A percentile compares a stretch with the other conserved stretches of the same genome.
phyloP scores from a whole-genome alignment of 352 stramenopile species.

The Phytophthora vignae region DNA sequence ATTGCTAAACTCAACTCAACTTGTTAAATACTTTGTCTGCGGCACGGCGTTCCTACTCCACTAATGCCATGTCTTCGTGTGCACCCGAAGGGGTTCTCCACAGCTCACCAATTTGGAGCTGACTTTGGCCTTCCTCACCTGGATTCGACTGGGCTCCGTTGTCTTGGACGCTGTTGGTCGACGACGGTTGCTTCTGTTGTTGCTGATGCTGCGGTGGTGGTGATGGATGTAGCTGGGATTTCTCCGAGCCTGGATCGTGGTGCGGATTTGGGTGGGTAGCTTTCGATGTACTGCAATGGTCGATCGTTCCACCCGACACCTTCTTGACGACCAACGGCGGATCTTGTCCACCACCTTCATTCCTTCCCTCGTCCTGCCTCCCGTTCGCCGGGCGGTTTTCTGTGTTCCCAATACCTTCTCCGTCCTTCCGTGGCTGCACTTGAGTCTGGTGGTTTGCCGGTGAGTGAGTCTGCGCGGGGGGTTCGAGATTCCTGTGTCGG shows the following conservation, averaged over 20 bases:
- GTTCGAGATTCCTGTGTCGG: constrained; percentile 6
- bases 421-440: constrained; percentile 9
- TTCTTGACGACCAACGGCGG: constrained; percentile 1
- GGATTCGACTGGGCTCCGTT: neutral
- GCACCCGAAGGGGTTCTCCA: neutral
- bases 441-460: constrained; percentile 22
- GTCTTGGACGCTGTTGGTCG: neutral
- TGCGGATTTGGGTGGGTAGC: neutral
- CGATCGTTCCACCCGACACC: neutral
- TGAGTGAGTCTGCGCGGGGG: constrained; percentile 16
- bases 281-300: constrained; percentile 4
- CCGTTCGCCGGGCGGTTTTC: constrained; percentile 10
- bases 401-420: constrained; percentile 2
- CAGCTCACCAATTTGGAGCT: neutral
- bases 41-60: neutral
- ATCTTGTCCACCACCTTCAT: neutral
- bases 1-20: constrained; percentile 11
- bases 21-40: constrained; percentile 34
- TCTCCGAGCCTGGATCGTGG: neutral
- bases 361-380: constrained; percentile 1
- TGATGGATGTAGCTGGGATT: neutral
- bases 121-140: neutral
- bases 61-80: neutral
- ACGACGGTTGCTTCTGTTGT: neutral
- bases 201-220: neutral